Conservation (phyloP, 371 early-diverging fungal genomes). For the Mucor mucedo region DNA sequence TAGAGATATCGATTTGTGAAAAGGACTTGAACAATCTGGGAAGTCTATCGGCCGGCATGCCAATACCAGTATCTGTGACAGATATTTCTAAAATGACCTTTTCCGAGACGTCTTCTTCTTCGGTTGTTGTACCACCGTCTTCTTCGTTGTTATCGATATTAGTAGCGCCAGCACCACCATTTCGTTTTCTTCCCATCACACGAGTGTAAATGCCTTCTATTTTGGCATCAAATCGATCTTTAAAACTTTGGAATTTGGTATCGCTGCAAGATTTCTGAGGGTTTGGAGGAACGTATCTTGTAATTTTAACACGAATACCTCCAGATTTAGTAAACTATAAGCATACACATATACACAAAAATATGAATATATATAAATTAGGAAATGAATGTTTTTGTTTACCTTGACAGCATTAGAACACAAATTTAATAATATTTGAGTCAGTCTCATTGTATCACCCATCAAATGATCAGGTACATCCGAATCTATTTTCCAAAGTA, state of each 20-base stretch:
- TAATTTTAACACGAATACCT: conserved; percentile 44
- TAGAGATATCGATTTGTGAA: conserved; percentile 65
- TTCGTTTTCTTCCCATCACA: conserved; percentile 11
- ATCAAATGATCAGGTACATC: conserved; percentile 61
- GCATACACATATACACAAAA: neutral
- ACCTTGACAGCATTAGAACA: conserved; percentile 69
- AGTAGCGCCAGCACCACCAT: conserved; percentile 18
- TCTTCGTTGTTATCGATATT: conserved; percentile 22
- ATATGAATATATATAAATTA: neutral
- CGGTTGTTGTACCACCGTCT: conserved; percentile 17
- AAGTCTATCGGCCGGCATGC: conserved; percentile 62
- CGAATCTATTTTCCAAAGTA: conserved; percentile 61
- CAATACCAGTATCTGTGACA: conserved; percentile 64
- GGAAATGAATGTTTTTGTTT: conserved; percentile 11
- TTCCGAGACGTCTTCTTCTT: conserved; percentile 28
- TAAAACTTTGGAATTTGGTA: conserved; percentile 42
- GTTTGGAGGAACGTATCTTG: conserved; percentile 30
- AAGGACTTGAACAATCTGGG: conserved; percentile 62
- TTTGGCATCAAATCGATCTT: conserved; percentile 62
- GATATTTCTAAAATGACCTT: conserved; percentile 60
- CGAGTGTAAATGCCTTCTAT: conserved; percentile 42
- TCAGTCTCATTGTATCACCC: conserved; percentile 63
- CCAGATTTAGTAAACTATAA: conserved; percentile 54
- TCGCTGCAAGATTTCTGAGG: conserved; percentile 25
- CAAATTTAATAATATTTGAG: conserved; percentile 63